Percentiles rank a stretch among this genome's conserved stretches.
Evolutionary conservation across 2,329 filamentous ascomycete species (phyloP).

Genomic region (Parasarocladium wereldwijsianum): DNA sequence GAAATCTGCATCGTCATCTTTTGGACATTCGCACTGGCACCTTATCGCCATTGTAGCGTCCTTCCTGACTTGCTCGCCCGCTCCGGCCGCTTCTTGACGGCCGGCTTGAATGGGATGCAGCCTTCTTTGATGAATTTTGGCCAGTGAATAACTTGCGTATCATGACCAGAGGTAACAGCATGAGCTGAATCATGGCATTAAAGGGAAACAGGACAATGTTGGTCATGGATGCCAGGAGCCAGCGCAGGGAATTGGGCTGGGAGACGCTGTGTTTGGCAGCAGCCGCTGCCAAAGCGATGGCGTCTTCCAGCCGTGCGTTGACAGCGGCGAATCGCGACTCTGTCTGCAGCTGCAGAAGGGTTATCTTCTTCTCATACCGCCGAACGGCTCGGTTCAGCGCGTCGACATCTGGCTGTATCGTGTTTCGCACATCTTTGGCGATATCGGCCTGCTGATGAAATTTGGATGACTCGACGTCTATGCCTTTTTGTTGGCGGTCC

Average conservation of each 20-base stretch:
- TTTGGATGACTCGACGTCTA: conserved; percentile 17
- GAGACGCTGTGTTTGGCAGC: conserved; percentile 40
- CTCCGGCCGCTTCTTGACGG: conserved; percentile 8
- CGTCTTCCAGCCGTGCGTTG: conserved; percentile 59
- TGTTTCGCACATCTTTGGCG: conserved; percentile 44
- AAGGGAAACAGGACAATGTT: conserved; percentile 26
- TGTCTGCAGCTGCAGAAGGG: conserved; percentile 58
- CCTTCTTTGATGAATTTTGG: conserved; percentile 16
- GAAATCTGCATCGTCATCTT: conserved; percentile 8
- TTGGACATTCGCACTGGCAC: conserved; percentile 19
- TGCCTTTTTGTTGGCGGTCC: conserved; percentile 12
- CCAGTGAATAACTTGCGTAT: conserved; percentile 19
- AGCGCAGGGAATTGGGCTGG: conserved; percentile 20
- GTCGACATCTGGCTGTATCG: conserved; percentile 69
- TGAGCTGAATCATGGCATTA: conserved; percentile 20
- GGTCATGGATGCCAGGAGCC: conserved; percentile 21
- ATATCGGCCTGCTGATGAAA: conserved; percentile 27
- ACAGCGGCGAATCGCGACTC: conserved; percentile 61
- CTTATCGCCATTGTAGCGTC: conserved; percentile 20
- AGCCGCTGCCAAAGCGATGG: conserved; percentile 65
- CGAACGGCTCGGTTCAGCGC: conserved; percentile 78
- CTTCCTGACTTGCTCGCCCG: conserved; percentile 11
- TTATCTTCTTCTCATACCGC: conserved; percentile 80
- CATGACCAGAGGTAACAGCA: conserved; percentile 27
- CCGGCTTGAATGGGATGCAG: conserved; percentile 10